Evolutionary conservation across 2,329 filamentous ascomycete genomes (phyloP).

Genomic region (Fusarium staphyleae): DNA sequence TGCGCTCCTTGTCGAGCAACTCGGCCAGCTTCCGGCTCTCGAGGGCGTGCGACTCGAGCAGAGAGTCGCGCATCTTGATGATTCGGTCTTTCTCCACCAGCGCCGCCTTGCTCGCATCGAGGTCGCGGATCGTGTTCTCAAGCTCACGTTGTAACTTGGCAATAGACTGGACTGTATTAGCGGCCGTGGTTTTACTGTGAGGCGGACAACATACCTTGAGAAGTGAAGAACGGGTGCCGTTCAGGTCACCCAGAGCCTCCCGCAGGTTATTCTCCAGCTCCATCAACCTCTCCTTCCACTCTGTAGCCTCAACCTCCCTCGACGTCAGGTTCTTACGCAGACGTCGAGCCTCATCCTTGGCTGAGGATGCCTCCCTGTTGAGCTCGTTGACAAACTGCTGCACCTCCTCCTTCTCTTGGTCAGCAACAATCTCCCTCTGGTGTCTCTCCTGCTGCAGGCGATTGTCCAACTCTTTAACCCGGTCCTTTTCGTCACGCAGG

Average conservation of each 20-base stretch:
- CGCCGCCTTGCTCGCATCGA: constrained; percentile 78
- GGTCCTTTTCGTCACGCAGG: constrained; percentile 86
- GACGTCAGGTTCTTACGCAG: constrained; percentile 83
- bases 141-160: constrained; percentile 87
- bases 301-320: constrained; percentile 85
- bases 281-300: constrained; percentile 89
- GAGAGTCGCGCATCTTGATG: constrained; percentile 85
- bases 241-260: constrained; percentile 85
- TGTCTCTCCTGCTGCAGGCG: constrained; percentile 81
- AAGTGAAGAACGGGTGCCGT: constrained; percentile 83
- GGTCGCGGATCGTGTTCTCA: constrained; percentile 81
- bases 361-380: constrained; percentile 79
- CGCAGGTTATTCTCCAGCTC: constrained; percentile 90
- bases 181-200: neutral
- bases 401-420: constrained; percentile 91
- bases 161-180: constrained; percentile 67
- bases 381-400: constrained; percentile 93
- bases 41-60: constrained; percentile 87
- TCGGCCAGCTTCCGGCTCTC: constrained; percentile 87
- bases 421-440: constrained; percentile 86
- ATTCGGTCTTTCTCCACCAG: constrained; percentile 90
- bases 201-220: constrained; percentile 67
- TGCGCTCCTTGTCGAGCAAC: constrained; percentile 88
- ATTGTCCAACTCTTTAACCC: constrained; percentile 72
- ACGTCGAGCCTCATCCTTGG: constrained; percentile 85